These are phyloP conservation scores for Spathaspora sp. DNA, from an alignment of 1,139 yeast genomes.

Conservation along the genomic window DNA sequence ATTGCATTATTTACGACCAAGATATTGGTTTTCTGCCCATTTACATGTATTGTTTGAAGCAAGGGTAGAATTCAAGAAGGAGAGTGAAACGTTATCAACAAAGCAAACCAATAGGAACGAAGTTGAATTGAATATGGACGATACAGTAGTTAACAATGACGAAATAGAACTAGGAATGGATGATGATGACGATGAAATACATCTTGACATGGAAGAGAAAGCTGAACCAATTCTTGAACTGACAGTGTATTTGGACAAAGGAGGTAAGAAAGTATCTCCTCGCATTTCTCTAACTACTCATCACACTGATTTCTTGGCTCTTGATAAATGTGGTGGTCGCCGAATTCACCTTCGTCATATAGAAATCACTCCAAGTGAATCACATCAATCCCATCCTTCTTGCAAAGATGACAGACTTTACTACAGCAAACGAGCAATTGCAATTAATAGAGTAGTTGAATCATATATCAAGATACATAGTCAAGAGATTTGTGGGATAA, in stretches of 20 bases:
- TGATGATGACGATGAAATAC: slow-evolving; percentile 24
- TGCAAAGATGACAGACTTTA: slow-evolving; percentile 20
- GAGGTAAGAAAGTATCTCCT: background rate
- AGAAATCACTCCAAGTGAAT: background rate
- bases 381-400: slow-evolving; percentile 22
- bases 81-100: slow-evolving; percentile 5
- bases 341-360: background rate
- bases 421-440: slow-evolving; percentile 48
- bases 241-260: background rate
- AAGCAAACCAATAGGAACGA: slow-evolving; percentile 20
- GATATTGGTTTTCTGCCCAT: slow-evolving; percentile 87
- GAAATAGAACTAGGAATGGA: slow-evolving; percentile 44
- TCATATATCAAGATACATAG: slow-evolving; percentile 16
- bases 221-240: background rate
- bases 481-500: slow-evolving; percentile 13
- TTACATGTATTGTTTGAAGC: slow-evolving; percentile 79
- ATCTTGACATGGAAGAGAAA: slow-evolving; percentile 20
- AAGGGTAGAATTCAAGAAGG: slow-evolving; percentile 18
- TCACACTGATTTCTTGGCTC: slow-evolving; percentile 67
- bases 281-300: slow-evolving; percentile 3
- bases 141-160: slow-evolving; percentile 3
- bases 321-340: slow-evolving; percentile 76
- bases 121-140: slow-evolving; percentile 24
- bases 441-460: slow-evolving; percentile 48
- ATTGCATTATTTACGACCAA: slow-evolving; percentile 56